A percentile compares a stretch with the other conserved stretches of the same genome.
Conservation (phyloP, 2,329 filamentous ascomycete genomes). For the Taxawa tesnikishii region DNA sequence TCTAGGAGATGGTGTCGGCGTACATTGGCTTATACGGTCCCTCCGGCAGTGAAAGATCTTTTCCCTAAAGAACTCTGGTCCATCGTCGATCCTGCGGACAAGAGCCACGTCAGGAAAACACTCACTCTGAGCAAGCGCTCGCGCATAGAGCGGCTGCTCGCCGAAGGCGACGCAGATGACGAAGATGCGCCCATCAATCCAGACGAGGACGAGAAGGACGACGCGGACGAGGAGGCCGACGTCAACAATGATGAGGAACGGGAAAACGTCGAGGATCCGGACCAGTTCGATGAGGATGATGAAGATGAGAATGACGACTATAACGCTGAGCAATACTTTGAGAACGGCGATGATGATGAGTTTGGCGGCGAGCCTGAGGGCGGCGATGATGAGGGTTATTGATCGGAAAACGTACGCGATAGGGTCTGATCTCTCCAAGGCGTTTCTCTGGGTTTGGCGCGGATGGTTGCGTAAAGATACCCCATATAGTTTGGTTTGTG, state of each 20-base stretch:
- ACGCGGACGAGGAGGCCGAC: constrained; percentile 27
- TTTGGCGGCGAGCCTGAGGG: constrained; percentile 40
- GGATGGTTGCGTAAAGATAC: too few species aligned
- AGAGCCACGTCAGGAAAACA: constrained; percentile 11
- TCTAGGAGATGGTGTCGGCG: too few species aligned
- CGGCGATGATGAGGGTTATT: constrained; percentile 30
- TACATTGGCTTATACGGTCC: too few species aligned
- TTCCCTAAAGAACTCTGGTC: constrained; percentile 48
- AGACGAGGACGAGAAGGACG: constrained; percentile 22
- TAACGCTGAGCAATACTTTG: constrained; percentile 53
- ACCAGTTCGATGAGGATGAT: constrained; percentile 44
- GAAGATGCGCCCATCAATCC: constrained; percentile 24
- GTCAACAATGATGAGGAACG: constrained; percentile 39
- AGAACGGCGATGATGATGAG: constrained; percentile 45
- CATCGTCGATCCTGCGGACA: constrained; percentile 36
- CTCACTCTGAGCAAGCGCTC: constrained; percentile 2
- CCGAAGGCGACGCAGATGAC: constrained; percentile 27
- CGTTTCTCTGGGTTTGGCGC: too few species aligned
- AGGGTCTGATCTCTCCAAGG: too few species aligned
- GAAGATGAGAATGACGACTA: constrained; percentile 48
- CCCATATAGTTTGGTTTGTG: too few species aligned
- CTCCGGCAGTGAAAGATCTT: constrained; percentile 38
- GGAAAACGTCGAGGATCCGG: constrained; percentile 47
- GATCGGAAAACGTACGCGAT: too few species aligned
- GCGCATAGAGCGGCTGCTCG: constrained; percentile 5